Percentiles rank a stretch among this genome's conserved stretches.
These are phyloP conservation scores for Suhomyces tanzawaensis DNA, from an alignment of 805 yeast species.

Conservation along the genomic window DNA sequence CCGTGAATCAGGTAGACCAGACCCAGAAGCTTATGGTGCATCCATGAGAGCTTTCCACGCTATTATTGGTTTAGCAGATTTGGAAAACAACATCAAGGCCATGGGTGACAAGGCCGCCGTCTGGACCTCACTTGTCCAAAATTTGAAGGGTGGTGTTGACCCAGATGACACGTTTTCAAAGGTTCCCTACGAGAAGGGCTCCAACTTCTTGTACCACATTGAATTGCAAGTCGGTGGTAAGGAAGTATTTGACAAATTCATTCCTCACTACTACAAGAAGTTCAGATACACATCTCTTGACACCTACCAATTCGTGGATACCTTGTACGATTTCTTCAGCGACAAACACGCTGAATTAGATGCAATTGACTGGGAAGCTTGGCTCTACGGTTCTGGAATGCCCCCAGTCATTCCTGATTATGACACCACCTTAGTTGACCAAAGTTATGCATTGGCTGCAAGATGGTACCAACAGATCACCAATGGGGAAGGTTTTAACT, in stretches of 20 bases:
- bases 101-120: constrained; percentile 43
- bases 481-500: constrained; percentile 13
- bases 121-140: constrained; percentile 65
- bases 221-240: constrained; percentile 69
- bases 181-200: constrained; percentile 38
- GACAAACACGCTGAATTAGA: constrained; percentile 54
- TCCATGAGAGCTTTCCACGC: constrained; percentile 30
- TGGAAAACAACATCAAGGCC: constrained; percentile 22
- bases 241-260: constrained; percentile 70
- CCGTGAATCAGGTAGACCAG: constrained; percentile 9
- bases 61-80: constrained; percentile 31
- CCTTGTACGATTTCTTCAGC: constrained; percentile 63
- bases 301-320: constrained; percentile 75
- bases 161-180: constrained; percentile 34
- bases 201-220: constrained; percentile 55
- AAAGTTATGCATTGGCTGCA: constrained; percentile 62
- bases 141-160: constrained; percentile 56
- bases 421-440: constrained; percentile 74
- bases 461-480: constrained; percentile 54
- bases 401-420: constrained; percentile 80
- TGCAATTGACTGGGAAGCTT: constrained; percentile 76
- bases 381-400: constrained; percentile 82
- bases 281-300: constrained; percentile 73
- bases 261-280: constrained; percentile 70
- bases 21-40: constrained; percentile 27